Base-by-base conservation (phyloP, 2,329 filamentous ascomycete species). In the Verticillium tricorpus region DNA sequence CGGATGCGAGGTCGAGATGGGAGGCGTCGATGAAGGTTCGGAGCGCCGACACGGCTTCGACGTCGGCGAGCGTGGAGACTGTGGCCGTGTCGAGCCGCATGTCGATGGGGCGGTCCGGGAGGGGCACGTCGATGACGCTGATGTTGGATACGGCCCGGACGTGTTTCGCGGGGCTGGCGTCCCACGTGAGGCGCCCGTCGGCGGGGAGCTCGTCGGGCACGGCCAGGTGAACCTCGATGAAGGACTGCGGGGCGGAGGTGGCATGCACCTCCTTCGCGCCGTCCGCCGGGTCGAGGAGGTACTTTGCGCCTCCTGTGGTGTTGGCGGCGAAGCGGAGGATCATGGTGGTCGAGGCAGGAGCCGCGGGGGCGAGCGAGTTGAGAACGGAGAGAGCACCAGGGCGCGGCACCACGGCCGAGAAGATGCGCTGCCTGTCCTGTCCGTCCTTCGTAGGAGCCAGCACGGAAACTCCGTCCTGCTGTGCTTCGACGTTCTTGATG, bases 31-130 rank as follows among this genome's bases (percentile, higher is more conserved):
- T 69, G 68, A 85, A 86, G 5, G 73, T 62, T 34, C 70, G 66
- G 12, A 86, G 66, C 0, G 76, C 71, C 32, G 68, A 64, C 39
- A 59, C 50, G 2, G 65, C 59, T 5, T 74, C 63, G 11, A 71
- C 58, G 28, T 58, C 62, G 5, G 60, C 35, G 34, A 69, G 72
- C 12, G 64, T 60, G 14, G 80, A 69, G 19, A 64, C 58, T 61
- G 67, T 69, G 19, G 70, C 69, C 69, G 81, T 79, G 2, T 71
- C 70, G 54, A 85, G 63, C 50, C 82, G 81, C 40, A 82, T 69
- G 65, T 86, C 84, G 57, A 85, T 78, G 57, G 72, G 73, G 35
- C 77, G 72, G 0, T 67, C 61, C 1, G 83, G 83, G 4, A 83
- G 73, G 39, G 84, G 69, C 4, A 82, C 68, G 66, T 85, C 82